phyloP scores from a whole-genome alignment of 768 basidiomycete species.

The Mycena sanguinolenta region DNA sequence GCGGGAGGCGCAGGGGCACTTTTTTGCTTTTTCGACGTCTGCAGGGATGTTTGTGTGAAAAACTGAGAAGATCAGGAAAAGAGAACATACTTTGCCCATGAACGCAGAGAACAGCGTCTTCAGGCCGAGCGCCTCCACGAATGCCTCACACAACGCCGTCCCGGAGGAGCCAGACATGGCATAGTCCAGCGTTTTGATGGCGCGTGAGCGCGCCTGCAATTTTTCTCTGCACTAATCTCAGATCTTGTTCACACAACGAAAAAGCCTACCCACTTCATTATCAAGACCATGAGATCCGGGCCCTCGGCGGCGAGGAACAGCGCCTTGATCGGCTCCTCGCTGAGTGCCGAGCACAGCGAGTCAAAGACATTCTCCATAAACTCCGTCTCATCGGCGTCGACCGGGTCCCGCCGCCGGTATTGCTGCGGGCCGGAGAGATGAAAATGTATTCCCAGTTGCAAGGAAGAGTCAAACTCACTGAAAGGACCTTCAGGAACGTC shows the following conservation, averaged over 20 bases:
- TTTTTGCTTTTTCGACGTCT: constrained; percentile 78
- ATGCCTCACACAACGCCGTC: constrained; percentile 79
- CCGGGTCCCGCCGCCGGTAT: constrained; percentile 89
- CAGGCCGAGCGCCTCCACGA: constrained; percentile 89
- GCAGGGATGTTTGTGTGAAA: constrained; percentile 7
- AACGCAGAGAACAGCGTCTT: constrained; percentile 92
- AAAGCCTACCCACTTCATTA: constrained; percentile 84
- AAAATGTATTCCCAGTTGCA: constrained; percentile 27
- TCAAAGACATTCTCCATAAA: constrained; percentile 99
- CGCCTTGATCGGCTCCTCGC: constrained; percentile 82
- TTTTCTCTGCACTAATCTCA: constrained; percentile 72
- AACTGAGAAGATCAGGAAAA: no score
- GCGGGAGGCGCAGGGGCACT: constrained; percentile 58
- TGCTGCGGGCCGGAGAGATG: constrained; percentile 61
- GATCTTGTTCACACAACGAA: neutral
- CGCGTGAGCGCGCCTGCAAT: constrained; percentile 80
- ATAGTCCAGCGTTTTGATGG: constrained; percentile 93
- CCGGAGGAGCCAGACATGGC: constrained; percentile 87
- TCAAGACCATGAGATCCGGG: constrained; percentile 96
- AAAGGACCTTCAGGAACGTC: constrained; percentile 77
- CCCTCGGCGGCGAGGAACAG: constrained; percentile 93
- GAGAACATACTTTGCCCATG: constrained; percentile 85
- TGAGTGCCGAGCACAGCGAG: constrained; percentile 86
- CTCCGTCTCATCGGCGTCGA: constrained; percentile 90
- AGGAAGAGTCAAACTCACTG: constrained; percentile 66